These are phyloP conservation scores for Claviceps purpurea DNA, from an alignment of 2,329 filamentous ascomycete genomes.

Conservation along the genomic window DNA sequence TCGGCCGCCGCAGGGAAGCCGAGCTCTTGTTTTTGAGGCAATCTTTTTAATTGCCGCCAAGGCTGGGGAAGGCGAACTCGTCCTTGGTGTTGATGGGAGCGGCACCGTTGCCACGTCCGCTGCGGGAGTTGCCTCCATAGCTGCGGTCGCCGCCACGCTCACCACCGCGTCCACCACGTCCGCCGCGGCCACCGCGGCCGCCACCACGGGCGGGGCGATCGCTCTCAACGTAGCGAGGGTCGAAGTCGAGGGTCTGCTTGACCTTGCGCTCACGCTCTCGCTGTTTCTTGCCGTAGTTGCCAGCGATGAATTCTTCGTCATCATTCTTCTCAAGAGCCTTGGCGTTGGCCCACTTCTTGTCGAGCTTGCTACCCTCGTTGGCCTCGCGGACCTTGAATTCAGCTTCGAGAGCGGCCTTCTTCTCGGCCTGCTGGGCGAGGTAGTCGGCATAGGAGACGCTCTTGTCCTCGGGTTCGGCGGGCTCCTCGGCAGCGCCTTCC, in stretches of 20 bases:
- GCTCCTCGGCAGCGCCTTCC: constrained; percentile 32
- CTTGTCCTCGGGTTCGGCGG: constrained; percentile 66
- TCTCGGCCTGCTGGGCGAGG: constrained; percentile 57
- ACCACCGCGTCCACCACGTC: constrained; percentile 40
- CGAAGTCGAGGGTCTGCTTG: constrained; percentile 82
- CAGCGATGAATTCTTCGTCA: constrained; percentile 66
- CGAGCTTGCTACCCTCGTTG: constrained; percentile 78
- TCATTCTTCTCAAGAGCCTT: constrained; percentile 56
- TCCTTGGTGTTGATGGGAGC: constrained; percentile 43
- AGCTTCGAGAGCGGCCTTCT: constrained; percentile 59
- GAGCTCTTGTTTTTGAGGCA: background rate
- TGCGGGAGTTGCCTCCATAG: constrained; percentile 26
- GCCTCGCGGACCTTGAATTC: constrained; percentile 64
- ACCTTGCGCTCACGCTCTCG: constrained; percentile 83
- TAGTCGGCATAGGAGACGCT: constrained; percentile 83
- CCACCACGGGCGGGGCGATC: constrained; percentile 38
- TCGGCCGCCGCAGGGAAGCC: background rate
- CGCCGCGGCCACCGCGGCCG: constrained; percentile 37
- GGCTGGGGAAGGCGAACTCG: constrained; percentile 46
- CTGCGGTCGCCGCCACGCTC: constrained; percentile 36
- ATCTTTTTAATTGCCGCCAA: constrained; percentile 37
- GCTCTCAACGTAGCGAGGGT: constrained; percentile 67
- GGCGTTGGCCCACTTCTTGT: constrained; percentile 88
- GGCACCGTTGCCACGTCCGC: constrained; percentile 21
- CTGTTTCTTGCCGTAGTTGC: constrained; percentile 60